These are phyloP conservation scores for Parietaria judaica DNA, from an alignment of 306 rosid species.

Conservation along the genomic window DNA sequence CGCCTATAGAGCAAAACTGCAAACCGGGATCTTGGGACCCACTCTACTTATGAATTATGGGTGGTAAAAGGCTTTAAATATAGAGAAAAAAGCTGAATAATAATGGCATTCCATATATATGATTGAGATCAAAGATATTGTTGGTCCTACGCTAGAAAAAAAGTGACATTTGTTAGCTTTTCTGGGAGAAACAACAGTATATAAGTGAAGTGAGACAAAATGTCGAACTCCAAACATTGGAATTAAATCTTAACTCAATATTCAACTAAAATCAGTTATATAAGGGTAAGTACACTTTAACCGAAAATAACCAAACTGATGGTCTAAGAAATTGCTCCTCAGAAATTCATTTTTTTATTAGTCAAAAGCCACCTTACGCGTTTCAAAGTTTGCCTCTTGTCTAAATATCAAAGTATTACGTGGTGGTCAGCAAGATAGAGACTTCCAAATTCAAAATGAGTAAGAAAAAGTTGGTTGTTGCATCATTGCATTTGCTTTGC, in stretches of 20 bases:
- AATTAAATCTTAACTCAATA: conserved; percentile 2
- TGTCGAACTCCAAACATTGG: conserved; percentile 7
- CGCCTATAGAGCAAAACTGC: conserved; percentile 30
- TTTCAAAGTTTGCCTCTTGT: too few species aligned
- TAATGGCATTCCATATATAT: conserved; percentile 16
- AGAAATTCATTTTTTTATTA: background rate
- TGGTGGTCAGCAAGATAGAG: too few species aligned
- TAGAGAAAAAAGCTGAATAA: conserved; percentile 2
- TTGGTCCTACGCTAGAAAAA: conserved; percentile 18
- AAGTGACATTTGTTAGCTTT: conserved; percentile 10
- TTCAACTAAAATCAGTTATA: background rate
- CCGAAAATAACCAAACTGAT: background rate
- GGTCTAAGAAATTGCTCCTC: too few species aligned
- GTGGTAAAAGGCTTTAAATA: conserved; percentile 20
- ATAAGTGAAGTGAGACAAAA: background rate
- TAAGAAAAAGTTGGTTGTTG: too few species aligned
- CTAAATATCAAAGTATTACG: too few species aligned
- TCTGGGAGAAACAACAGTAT: background rate
- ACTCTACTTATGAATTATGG: conserved; percentile 29
- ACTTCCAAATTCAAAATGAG: too few species aligned
- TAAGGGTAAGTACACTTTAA: conserved; percentile 1
- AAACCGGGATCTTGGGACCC: conserved; percentile 45
- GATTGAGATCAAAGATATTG: conserved; percentile 32
- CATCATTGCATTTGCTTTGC: too few species aligned
- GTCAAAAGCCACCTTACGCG: background rate